Conservation (phyloP, 805 yeast genomes). For the Kurtzmaniella cleridarum region DNA sequence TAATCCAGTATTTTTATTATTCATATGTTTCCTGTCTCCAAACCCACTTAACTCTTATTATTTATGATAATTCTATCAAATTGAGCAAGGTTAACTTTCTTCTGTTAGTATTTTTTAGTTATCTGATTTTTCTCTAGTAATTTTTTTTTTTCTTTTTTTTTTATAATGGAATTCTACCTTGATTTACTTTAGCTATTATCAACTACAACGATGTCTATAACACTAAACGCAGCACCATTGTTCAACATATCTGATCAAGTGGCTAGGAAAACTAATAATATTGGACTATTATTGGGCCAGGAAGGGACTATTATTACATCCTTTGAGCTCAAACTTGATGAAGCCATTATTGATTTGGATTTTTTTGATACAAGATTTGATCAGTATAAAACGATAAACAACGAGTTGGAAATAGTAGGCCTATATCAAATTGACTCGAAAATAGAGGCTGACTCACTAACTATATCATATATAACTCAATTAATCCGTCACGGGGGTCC, state of each 20-base stretch:
- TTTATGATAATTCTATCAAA: no score
- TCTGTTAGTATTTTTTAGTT: no score
- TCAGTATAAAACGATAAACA: conserved; percentile 24
- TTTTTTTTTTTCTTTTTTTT: conserved; percentile 2
- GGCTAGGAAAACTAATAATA: conserved; percentile 13
- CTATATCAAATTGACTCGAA: conserved; percentile 20
- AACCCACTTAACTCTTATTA: no score
- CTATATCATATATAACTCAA: conserved; percentile 8
- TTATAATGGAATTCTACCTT: conserved; percentile 5
- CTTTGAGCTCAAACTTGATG: conserved; percentile 21
- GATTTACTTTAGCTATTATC: no score
- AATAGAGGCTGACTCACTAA: conserved; percentile 2
- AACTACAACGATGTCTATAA: not conserved
- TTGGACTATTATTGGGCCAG: conserved; percentile 28
- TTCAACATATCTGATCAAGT: conserved; percentile 26
- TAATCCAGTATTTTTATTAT: no score
- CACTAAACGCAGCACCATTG: conserved; percentile 22
- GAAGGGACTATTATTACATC: conserved; percentile 17
- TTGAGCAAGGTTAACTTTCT: no score
- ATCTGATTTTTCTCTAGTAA: no score
- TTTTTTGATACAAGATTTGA: conserved; percentile 20
- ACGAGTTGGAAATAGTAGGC: conserved; percentile 24
- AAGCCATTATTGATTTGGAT: conserved; percentile 15
- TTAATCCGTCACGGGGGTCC: conserved; percentile 4
- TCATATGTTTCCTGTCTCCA: no score